phyloP scores from a whole-genome alignment of 257 asterid species.

The Paulownia fortunei region DNA sequence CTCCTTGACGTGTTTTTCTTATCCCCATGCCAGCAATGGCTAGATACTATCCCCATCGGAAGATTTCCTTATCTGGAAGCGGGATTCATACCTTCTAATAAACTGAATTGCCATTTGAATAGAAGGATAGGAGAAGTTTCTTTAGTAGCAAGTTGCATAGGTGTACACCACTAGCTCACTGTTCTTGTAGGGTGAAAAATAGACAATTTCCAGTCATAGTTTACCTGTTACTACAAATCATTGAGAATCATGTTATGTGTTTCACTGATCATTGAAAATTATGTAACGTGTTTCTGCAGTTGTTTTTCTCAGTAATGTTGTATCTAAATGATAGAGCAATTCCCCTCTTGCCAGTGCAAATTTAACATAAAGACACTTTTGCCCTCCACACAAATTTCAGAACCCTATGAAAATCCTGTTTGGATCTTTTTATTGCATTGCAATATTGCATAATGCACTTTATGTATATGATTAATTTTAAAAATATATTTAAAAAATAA shows the following conservation, averaged over 20 bases:
- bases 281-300: neutral
- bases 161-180: slow-evolving; percentile 17
- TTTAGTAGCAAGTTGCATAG: neutral
- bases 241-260: neutral
- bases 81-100: neutral
- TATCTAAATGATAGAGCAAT: too few species aligned
- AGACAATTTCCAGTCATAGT: neutral
- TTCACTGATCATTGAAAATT: neutral
- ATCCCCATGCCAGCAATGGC: neutral
- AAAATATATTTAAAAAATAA: too few species aligned
- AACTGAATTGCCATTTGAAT: too few species aligned
- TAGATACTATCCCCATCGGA: neutral
- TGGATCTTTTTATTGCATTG: too few species aligned
- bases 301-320: too few species aligned
- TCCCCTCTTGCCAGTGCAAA: too few species aligned
- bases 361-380: too few species aligned
- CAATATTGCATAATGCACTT: too few species aligned
- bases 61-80: neutral
- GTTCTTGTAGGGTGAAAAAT: slow-evolving; percentile 10
- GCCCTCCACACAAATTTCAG: too few species aligned
- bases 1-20: slow-evolving; percentile 1
- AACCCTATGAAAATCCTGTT: too few species aligned
- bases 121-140: too few species aligned
- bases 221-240: neutral
- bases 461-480: too few species aligned